Evolutionary conservation across 139 green algal genomes (phyloP).

Genomic region (Edaphochlamys debaryana): DNA sequence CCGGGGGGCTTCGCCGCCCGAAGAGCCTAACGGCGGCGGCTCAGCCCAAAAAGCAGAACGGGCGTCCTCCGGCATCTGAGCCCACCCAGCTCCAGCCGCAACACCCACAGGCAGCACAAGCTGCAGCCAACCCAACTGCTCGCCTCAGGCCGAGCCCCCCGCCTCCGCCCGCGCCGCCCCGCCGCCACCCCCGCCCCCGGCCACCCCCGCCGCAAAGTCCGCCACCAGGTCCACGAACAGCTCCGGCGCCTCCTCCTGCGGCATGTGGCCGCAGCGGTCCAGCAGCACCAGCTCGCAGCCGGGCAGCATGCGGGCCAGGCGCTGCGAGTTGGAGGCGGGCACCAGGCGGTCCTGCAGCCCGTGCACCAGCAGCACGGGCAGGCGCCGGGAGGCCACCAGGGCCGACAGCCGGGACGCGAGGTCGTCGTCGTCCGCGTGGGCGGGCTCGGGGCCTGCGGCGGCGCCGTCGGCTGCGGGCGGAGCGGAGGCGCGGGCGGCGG

Average conservation of each 20-base stretch:
- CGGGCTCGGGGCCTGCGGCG: not conserved
- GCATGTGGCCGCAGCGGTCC: conserved; percentile 78
- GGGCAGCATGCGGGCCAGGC: conserved; percentile 73
- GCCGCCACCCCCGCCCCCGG: too few species aligned
- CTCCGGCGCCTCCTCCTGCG: conserved; percentile 88
- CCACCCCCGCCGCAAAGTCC: conserved; percentile 51
- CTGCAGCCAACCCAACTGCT: too few species aligned
- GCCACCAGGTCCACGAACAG: conserved; percentile 70
- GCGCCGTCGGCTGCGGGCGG: not conserved
- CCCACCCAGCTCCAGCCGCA: too few species aligned
- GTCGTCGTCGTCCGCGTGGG: conserved; percentile 25
- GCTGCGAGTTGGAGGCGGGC: conserved; percentile 77
- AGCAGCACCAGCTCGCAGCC: conserved; percentile 67
- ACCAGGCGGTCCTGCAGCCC: conserved; percentile 81
- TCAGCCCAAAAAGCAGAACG: too few species aligned
- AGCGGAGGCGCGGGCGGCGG: not conserved
- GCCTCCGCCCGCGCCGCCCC: too few species aligned
- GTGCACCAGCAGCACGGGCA: conserved; percentile 82
- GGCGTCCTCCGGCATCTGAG: too few species aligned
- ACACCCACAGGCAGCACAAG: too few species aligned
- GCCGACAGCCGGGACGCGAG: conserved; percentile 56
- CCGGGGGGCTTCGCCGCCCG: too few species aligned
- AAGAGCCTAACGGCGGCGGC: too few species aligned
- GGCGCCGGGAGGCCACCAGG: not conserved
- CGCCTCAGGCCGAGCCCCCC: too few species aligned